A percentile compares a stretch with the other conserved stretches of the same genome.
Evolutionary conservation across 23 red algal species (phyloP).

Genomic region (Gracilariopsis chorda): DNA sequence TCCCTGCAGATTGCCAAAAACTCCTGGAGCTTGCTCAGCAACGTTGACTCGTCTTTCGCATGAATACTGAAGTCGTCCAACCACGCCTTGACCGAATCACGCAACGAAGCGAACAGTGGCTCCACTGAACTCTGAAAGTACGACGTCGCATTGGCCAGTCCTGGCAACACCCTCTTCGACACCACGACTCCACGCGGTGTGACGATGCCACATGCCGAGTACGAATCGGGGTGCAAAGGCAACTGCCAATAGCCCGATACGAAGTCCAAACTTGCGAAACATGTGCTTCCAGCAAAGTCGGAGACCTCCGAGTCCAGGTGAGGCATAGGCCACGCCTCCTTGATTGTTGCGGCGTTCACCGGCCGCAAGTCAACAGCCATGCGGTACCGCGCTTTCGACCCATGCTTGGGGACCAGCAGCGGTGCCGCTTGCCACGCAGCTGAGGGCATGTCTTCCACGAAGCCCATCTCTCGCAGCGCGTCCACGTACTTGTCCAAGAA

Average conservation of each 20-base stretch:
- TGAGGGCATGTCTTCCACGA: background rate
- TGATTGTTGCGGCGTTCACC: constrained; percentile 6
- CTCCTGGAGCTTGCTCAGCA: background rate
- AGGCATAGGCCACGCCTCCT: constrained; percentile 28
- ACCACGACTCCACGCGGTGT: background rate
- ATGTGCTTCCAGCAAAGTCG: constrained; percentile 18
- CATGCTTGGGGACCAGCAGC: constrained; percentile 3
- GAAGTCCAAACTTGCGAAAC: constrained; percentile 34
- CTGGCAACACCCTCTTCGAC: background rate
- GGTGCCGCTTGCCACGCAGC: constrained; percentile 27
- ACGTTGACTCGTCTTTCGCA: background rate
- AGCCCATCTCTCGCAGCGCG: background rate
- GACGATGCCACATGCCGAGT: background rate
- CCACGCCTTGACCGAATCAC: constrained; percentile 29
- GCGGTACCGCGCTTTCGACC: background rate
- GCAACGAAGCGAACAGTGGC: background rate
- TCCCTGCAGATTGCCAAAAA: background rate
- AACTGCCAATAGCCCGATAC: constrained; percentile 22
- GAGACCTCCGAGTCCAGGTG: constrained; percentile 27
- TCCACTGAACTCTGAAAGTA: constrained; percentile 12
- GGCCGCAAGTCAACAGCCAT: background rate
- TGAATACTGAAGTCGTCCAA: constrained; percentile 34
- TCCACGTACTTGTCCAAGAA: constrained; percentile 15
- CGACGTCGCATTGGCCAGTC: constrained; percentile 2
- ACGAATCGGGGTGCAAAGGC: constrained; percentile 7